phyloP scores from a whole-genome alignment of 2,329 filamentous ascomycete species.

The Hymenoscyphus repandus region DNA sequence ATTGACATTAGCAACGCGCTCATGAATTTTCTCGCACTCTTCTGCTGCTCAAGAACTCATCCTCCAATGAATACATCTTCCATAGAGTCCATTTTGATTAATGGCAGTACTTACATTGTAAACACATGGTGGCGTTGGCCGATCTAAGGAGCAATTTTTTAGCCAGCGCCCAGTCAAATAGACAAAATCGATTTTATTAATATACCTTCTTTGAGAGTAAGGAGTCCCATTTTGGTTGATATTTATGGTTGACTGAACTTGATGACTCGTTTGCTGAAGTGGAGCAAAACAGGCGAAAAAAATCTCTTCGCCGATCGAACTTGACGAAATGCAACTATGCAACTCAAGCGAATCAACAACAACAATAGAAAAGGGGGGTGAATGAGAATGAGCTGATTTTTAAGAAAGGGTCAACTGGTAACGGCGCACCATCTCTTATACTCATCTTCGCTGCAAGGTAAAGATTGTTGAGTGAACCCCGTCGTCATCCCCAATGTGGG shows the following conservation, averaged over 20 bases:
- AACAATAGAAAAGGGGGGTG: too few species aligned
- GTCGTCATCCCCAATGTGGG: not conserved
- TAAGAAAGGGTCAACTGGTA: slow-evolving; percentile 44
- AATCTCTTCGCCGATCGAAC: not conserved
- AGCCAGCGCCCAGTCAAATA: too few species aligned
- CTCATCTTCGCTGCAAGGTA: slow-evolving; percentile 32
- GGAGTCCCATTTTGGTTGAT: slow-evolving; percentile 32
- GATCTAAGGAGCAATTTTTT: slow-evolving; percentile 22
- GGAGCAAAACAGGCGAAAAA: not conserved
- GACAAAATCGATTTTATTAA: too few species aligned
- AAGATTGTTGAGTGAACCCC: not conserved
- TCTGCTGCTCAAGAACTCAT: too few species aligned
- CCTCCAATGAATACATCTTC: too few species aligned
- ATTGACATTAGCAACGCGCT: not conserved
- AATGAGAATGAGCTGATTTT: not conserved
- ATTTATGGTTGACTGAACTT: too few species aligned
- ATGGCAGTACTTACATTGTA: slow-evolving; percentile 12
- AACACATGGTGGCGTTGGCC: slow-evolving; percentile 22
- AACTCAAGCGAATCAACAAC: not conserved
- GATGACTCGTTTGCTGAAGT: slow-evolving; percentile 1
- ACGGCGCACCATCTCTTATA: slow-evolving; percentile 45
- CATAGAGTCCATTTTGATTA: too few species aligned
- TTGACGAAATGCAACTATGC: not conserved
- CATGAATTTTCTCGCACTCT: too few species aligned
- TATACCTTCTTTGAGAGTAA: slow-evolving; percentile 49